Conservation (phyloP, 495 filamentous ascomycete species). For the Aspergillus hancockii region DNA sequence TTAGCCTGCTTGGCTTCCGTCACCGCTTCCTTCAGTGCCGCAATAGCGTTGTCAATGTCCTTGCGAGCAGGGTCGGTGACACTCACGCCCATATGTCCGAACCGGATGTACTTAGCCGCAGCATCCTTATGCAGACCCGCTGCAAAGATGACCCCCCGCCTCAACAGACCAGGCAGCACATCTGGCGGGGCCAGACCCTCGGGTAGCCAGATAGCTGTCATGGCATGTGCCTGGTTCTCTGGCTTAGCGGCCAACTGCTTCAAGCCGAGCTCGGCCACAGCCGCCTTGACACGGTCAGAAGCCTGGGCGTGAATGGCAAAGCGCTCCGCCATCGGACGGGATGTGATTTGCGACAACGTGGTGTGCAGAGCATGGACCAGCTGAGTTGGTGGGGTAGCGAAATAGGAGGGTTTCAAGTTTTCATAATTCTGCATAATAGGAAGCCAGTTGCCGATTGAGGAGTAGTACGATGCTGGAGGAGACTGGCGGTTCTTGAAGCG, state of each 20-base stretch:
- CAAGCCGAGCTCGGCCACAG: conserved; percentile 75
- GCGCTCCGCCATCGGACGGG: conserved; percentile 71
- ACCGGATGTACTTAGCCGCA: conserved; percentile 69
- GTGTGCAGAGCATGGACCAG: conserved; percentile 94
- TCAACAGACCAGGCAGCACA: conserved; percentile 79
- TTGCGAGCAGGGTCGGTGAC: conserved; percentile 56
- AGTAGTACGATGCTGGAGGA: conserved; percentile 84
- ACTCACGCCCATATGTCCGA: conserved; percentile 96
- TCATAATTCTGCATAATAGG: conserved; percentile 99
- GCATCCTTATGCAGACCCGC: conserved; percentile 91
- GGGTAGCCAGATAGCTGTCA: conserved; percentile 96
- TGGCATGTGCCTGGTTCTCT: conserved; percentile 91
- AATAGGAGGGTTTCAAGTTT: conserved; percentile 94
- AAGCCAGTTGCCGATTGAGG: conserved; percentile 94
- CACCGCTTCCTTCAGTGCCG: conserved; percentile 71
- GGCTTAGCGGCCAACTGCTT: conserved; percentile 81
- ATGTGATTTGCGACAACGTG: conserved; percentile 82
- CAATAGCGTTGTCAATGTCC: conserved; percentile 81
- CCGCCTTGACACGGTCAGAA: conserved; percentile 80
- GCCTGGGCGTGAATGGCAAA: conserved; percentile 76
- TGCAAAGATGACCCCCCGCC: conserved; percentile 91
- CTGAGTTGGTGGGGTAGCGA: conserved; percentile 94
- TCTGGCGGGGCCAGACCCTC: conserved; percentile 77
- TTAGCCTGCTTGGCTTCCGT: conserved; percentile 62
- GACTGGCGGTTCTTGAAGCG: conserved; percentile 75